Evolutionary conservation across 2,329 filamentous ascomycete species (phyloP), one percentile per base, ranked within the genome.

Genomic region (Sporothrix dimorphospora): DNA sequence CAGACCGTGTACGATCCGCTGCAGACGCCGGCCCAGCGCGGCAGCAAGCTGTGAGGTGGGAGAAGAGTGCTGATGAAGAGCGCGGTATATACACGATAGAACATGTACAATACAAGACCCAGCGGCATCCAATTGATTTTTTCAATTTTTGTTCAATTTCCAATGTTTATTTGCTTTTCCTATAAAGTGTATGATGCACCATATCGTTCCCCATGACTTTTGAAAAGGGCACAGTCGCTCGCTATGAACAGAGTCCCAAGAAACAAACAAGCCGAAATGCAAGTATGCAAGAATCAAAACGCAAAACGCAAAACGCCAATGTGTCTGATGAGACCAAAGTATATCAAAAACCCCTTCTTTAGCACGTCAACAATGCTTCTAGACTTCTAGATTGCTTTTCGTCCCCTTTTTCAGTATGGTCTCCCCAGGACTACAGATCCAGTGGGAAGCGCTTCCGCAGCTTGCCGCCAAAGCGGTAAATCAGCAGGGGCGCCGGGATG

Each of bases 1-100:
- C 77, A 78, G 24, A 80, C 80, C n/a, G 83, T 85, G 0, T 90
- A 90, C 74, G 87, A 89, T 73, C 82, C 85, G 38, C 78, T 90
- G 69, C 81, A 81, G 30, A 83, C 83, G 70, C 88, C 88, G 53
- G 79, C 82, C 38, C 87, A 87, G 80, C 65, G 65, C 42, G 84
- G 83, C 81, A 81, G 85, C 30, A 89, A 88, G 82, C 74, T 89
- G 76, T 88, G 70, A 8, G 16, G 2, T 27, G 34, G 34, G 19
- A 19, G 14, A 21, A n/a, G 47, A n/a, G 4, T n/a, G n/a, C 45
- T 1, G 24, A 11, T 49, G 45, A 16, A 47, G 1, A 19, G 9
- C n/a, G 42, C 42, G 42, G 42, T 47, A 14, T 27, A 65, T 45
- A 65, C 59, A 65, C 59, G 59, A 65, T 65, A 27, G 59, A 63